phyloP scores from a whole-genome alignment of 2,329 filamentous ascomycete species.

The Aspergillus arachidicola region DNA sequence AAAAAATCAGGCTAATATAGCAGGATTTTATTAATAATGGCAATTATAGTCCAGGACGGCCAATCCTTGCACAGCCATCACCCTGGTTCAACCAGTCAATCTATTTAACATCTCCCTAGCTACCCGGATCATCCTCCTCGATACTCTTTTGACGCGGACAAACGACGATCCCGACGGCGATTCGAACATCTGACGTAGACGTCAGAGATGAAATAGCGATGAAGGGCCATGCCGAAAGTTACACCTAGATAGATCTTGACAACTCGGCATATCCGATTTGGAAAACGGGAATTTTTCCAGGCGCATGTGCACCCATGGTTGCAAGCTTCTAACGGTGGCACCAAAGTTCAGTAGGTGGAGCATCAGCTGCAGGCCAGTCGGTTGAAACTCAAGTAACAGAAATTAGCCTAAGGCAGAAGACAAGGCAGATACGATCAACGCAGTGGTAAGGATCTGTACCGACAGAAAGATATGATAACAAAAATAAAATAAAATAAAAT shows the following conservation, averaged over 20 bases:
- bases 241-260: constrained; percentile 1
- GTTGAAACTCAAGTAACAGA: neutral
- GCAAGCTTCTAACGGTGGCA: neutral
- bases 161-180: constrained; percentile 1
- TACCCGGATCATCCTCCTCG: neutral
- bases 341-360: neutral
- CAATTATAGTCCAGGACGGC: neutral
- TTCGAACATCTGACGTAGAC: neutral
- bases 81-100: neutral
- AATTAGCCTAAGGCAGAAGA: neutral
- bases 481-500: neutral
- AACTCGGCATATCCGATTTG: constrained; percentile 1
- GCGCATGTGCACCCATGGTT: neutral
- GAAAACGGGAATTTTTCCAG: neutral
- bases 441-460: neutral
- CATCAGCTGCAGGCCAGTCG: neutral
- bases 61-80: constrained; percentile 1
- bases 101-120: constrained; percentile 1
- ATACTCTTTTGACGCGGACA: neutral
- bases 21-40: neutral
- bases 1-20: neutral
- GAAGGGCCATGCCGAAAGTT: neutral
- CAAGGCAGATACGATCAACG: neutral
- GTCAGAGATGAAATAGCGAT: neutral
- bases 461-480: neutral